Percentiles rank a stretch among this genome's conserved stretches.
Evolutionary conservation across 768 basidiomycete genomes (phyloP).

Genomic region (Psilocybe azurescens): DNA sequence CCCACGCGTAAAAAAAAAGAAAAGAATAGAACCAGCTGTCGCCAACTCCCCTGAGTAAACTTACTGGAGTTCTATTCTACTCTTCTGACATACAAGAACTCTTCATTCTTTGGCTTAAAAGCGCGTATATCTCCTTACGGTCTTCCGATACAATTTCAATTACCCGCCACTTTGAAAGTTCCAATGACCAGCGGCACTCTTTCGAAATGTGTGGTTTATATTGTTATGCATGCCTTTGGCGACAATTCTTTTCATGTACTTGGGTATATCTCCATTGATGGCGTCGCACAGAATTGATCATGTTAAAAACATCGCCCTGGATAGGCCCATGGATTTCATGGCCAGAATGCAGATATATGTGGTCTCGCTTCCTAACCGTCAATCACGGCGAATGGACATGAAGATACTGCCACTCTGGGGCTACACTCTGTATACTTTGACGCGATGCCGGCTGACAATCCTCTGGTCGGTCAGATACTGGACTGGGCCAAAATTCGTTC

Average conservation of each 20-base stretch:
- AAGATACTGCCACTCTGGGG: background rate
- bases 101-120: background rate
- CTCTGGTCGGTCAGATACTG: background rate
- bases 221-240: too few relatives aligned
- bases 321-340: background rate
- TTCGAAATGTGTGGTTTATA: too few relatives aligned
- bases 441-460: background rate
- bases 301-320: background rate
- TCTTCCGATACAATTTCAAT: background rate
- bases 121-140: background rate
- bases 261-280: background rate
- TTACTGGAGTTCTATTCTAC: background rate
- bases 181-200: too few relatives aligned
- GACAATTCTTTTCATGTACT: background rate
- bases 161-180: too few relatives aligned
- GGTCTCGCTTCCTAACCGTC: background rate
- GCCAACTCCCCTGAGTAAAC: background rate
- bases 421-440: background rate
- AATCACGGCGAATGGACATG: background rate
- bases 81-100: background rate
- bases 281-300: background rate
- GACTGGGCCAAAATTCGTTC: background rate
- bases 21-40: background rate
- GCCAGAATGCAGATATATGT: background rate
- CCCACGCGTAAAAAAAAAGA: background rate